Conservation (phyloP, 2,329 filamentous ascomycete species). For the Cercospora beticola region DNA sequence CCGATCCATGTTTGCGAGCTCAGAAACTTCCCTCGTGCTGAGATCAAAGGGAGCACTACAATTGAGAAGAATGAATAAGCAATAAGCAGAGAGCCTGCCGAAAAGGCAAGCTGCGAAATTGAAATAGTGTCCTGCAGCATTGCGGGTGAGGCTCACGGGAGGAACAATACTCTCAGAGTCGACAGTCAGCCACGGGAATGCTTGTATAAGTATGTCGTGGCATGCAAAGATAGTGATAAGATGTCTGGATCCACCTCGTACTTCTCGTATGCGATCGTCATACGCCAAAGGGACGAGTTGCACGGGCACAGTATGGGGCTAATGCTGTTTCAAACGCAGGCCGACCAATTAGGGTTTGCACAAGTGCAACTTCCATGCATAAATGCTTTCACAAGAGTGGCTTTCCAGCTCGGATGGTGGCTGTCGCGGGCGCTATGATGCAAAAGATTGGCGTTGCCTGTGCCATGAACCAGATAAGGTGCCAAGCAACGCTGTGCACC, state of each 20-base stretch:
- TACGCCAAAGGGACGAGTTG: neutral
- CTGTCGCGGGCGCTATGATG: neutral
- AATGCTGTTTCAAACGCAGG: neutral
- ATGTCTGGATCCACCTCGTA: slow-evolving; percentile 6
- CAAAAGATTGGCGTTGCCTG: neutral
- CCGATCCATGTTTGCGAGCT: slow-evolving; percentile 23
- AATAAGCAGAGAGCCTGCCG: slow-evolving; percentile 14
- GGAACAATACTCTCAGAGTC: neutral
- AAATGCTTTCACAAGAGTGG: neutral
- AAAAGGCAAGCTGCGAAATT: slow-evolving; percentile 10
- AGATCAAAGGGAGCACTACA: slow-evolving; percentile 17
- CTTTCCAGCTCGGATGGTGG: neutral
- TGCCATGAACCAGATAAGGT: neutral
- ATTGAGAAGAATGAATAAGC: slow-evolving; percentile 14
- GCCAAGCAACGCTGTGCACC: neutral
- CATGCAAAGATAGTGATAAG: neutral
- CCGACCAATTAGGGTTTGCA: neutral
- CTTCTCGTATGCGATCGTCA: slow-evolving; percentile 16
- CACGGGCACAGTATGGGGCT: neutral
- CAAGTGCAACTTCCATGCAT: neutral
- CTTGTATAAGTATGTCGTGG: slow-evolving; percentile 1
- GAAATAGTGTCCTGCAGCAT: slow-evolving; percentile 13
- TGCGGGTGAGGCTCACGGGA: slow-evolving; percentile 1
- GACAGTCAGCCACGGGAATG: neutral
- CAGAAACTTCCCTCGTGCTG: slow-evolving; percentile 16